These are phyloP conservation scores for Pseudopediastrum boryanum DNA, from an alignment of 139 green algal species.

Conservation along the genomic window DNA sequence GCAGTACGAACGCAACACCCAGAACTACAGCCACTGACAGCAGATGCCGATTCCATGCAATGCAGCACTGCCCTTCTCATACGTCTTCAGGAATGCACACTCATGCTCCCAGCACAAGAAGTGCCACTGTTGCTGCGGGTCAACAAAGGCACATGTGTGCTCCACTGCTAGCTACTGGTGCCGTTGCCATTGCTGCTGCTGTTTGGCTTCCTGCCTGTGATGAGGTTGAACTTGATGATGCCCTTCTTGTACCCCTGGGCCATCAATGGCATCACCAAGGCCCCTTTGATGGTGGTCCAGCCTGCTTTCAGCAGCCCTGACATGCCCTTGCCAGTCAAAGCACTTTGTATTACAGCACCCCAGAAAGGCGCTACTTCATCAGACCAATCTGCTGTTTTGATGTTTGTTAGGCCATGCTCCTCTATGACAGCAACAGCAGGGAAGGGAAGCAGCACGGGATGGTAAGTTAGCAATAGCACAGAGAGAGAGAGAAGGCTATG, in stretches of 20 bases:
- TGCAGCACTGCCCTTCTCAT: too few species aligned
- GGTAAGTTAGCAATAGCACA: neutral
- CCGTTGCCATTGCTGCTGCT: too few species aligned
- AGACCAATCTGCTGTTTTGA: slow-evolving; percentile 80
- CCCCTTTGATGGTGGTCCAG: slow-evolving; percentile 88
- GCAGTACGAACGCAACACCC: too few species aligned
- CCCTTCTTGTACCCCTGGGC: slow-evolving; percentile 82
- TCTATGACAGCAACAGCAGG: slow-evolving; percentile 18
- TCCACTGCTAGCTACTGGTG: too few species aligned
- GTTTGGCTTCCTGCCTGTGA: slow-evolving; percentile 88
- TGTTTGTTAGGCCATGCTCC: slow-evolving; percentile 45
- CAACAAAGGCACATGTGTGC: too few species aligned
- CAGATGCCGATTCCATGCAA: too few species aligned
- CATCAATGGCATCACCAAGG: slow-evolving; percentile 90
- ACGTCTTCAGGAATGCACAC: too few species aligned
- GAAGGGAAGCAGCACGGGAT: neutral
- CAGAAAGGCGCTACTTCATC: slow-evolving; percentile 90
- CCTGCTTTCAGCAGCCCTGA: slow-evolving; percentile 83
- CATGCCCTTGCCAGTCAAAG: slow-evolving; percentile 79
- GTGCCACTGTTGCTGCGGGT: too few species aligned
- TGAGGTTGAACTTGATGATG: slow-evolving; percentile 96
- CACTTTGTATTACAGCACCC: slow-evolving; percentile 89
- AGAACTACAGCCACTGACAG: too few species aligned
- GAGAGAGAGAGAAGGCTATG: neutral
- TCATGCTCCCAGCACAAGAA: too few species aligned